Evolutionary conservation across 192 early-diverging fungal species (phyloP), one percentile per base, ranked within the genome.

Genomic region (Gaertneriomyces sp.): DNA sequence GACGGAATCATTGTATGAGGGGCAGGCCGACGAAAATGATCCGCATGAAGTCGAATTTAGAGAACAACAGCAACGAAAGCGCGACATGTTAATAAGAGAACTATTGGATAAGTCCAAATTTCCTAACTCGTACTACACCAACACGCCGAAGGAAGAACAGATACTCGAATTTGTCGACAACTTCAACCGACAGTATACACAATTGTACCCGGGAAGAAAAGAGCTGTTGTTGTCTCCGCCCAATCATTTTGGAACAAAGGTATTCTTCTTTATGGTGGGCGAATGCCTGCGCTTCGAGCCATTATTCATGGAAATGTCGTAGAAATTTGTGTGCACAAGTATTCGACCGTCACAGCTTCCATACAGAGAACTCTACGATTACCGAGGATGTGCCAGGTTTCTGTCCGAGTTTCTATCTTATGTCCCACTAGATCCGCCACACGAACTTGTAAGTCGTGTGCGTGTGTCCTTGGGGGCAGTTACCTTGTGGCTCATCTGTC

Each of bases 281-380:
- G n/a, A 14, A 57, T 33, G 11, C 16, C 33, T 38, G 55, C 33
- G 4, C 33, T 57, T 57, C 55, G 5, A 57, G 12, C 12, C 14
- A 16, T 5, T 14, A 57, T 20, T 57, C 17, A 11, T 14, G 33
- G 14, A 14, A 38, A 57, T 12, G 33, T 60, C n/a, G 11, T 45
- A 84, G 74, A 85, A 85, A 74, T 85, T 83, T 64, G 80, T 85
- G 6, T 80, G 83, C 55, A 77, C 81, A 11, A 78, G 75, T 2
- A 74, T 85, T 25, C 56, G 83, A 33, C 81, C 81, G 0, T 81
- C 83, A 3, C 78, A 85, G 59, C 70, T 81, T 41, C 75, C 79
- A 0, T 80, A 80, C 67, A 77, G 79, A 20, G 75, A 83, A 53
- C 64, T 83, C 9, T 85, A 83, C 53, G 81, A 83, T 59, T 85